Evolutionary conservation across 2,329 filamentous ascomycete genomes (phyloP).

Genomic region (Aspergillus pseudotamarii): DNA sequence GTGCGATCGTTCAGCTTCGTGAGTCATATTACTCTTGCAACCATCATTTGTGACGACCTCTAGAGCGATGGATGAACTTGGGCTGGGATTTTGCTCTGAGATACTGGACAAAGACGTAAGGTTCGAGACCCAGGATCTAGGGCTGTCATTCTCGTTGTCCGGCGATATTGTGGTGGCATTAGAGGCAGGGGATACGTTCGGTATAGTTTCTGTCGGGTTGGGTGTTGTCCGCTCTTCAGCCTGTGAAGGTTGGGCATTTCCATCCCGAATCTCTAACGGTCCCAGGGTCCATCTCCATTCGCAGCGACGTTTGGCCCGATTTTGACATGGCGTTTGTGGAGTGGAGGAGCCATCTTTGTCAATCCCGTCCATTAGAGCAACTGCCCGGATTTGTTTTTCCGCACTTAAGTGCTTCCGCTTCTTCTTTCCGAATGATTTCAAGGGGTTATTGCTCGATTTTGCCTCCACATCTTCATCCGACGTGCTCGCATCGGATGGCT

Average conservation of each 20-base stretch:
- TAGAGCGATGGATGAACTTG: constrained; percentile 12
- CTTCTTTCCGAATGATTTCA: constrained; percentile 37
- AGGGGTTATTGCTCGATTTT: constrained; percentile 10
- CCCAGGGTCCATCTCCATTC: constrained; percentile 63
- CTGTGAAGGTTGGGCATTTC: constrained; percentile 7
- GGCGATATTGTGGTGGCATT: constrained; percentile 2
- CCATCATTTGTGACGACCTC: constrained; percentile 4
- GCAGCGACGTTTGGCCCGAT: constrained; percentile 55
- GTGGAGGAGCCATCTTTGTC: constrained; percentile 50
- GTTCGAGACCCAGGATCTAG: constrained; percentile 10
- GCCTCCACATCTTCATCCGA: constrained; percentile 36
- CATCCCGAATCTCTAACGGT: constrained; percentile 36
- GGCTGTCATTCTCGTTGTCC: constrained; percentile 10
- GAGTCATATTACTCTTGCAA: constrained; percentile 10
- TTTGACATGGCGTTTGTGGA: constrained; percentile 57
- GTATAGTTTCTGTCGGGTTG: background rate
- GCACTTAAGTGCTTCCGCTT: constrained; percentile 35
- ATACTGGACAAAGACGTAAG: constrained; percentile 7
- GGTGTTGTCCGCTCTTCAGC: constrained; percentile 9
- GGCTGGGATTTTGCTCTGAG: constrained; percentile 11
- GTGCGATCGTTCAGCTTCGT: constrained; percentile 13
- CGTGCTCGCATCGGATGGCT: constrained; percentile 31
- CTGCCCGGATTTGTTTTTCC: constrained; percentile 43
- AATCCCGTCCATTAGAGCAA: constrained; percentile 43
- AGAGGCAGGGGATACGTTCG: constrained; percentile 5